These are phyloP conservation scores for Albophoma yamanashiensis DNA, from an alignment of 2,329 filamentous ascomycete genomes.

Conservation along the genomic window DNA sequence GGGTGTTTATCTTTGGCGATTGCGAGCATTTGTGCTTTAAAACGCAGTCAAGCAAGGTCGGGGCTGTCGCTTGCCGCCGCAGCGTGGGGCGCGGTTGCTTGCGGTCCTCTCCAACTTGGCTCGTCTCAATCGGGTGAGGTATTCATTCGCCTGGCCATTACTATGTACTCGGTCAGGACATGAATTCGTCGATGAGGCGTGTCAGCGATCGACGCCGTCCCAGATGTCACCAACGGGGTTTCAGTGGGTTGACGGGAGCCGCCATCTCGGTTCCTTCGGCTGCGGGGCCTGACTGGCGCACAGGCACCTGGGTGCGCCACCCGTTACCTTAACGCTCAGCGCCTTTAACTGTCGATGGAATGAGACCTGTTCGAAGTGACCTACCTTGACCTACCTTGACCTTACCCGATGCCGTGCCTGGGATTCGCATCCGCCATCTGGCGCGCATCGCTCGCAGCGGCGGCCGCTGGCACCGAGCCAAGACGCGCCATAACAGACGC, in stretches of 20 bases:
- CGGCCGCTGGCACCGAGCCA: background rate
- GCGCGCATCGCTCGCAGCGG: background rate
- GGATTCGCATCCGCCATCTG: background rate
- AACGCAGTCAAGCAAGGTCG: background rate
- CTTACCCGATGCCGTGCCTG: too few relatives aligned
- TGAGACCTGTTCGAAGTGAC: too few relatives aligned
- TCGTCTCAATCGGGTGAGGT: too few relatives aligned
- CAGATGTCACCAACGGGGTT: background rate
- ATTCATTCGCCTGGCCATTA: too few relatives aligned
- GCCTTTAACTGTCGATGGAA: too few relatives aligned
- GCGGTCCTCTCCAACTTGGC: background rate
- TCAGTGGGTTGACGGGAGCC: background rate
- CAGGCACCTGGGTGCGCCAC: background rate
- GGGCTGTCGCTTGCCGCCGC: too few relatives aligned
- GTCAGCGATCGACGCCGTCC: background rate
- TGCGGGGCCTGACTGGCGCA: background rate
- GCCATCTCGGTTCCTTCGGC: background rate
- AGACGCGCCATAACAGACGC: background rate
- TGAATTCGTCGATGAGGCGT: background rate
- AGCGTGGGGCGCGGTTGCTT: background rate
- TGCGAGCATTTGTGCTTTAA: background rate
- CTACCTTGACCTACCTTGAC: too few relatives aligned
- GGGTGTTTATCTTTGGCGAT: too few relatives aligned
- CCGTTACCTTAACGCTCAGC: too few relatives aligned
- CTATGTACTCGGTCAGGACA: too few relatives aligned